Percentiles rank a stretch among this genome's conserved stretches.
Conservation (phyloP, 805 yeast species). For the Schwanniomyces sp. region DNA sequence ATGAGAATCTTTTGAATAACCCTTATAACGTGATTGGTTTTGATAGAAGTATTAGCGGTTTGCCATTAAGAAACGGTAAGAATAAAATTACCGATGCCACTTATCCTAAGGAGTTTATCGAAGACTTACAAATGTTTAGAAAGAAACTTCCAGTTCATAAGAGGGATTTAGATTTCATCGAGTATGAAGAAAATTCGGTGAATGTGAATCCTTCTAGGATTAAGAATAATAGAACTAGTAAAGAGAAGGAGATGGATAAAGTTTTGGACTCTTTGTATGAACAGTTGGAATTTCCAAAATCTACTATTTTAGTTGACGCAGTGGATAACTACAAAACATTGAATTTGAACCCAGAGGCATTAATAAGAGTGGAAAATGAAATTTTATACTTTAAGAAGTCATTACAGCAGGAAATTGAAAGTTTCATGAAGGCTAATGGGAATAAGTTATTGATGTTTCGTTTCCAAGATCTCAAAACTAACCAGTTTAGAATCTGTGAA, state of each 20-base stretch:
- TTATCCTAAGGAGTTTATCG: constrained; percentile 40
- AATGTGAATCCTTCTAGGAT: constrained; percentile 18
- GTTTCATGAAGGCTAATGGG: constrained; percentile 18
- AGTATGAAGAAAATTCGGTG: constrained; percentile 15
- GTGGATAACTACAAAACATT: constrained; percentile 28
- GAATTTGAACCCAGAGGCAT: constrained; percentile 10
- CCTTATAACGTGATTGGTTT: constrained; percentile 44
- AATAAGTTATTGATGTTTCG: constrained; percentile 20
- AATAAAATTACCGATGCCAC: constrained; percentile 17
- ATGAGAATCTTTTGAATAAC: constrained; percentile 25
- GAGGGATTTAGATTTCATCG: constrained; percentile 36
- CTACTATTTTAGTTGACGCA: constrained; percentile 24
- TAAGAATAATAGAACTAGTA: constrained; percentile 3
- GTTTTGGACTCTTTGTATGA: constrained; percentile 17
- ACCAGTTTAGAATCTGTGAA: constrained; percentile 32
- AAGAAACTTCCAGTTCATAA: constrained; percentile 31
- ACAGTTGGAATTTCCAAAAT: constrained; percentile 22
- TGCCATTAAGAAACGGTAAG: constrained; percentile 31
- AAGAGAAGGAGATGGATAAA: constrained; percentile 7
- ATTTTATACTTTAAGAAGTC: constrained; percentile 26
- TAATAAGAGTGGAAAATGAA: constrained; percentile 24
- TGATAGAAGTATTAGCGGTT: constrained; percentile 38
- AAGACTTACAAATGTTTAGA: constrained; percentile 32
- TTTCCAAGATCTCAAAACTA: constrained; percentile 25
- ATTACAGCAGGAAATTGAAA: constrained; percentile 30